Evolutionary conservation across 1,284 basidiomycete species (phyloP), one percentile per base, ranked within the genome.

Genomic region (Malassezia psittaci): DNA sequence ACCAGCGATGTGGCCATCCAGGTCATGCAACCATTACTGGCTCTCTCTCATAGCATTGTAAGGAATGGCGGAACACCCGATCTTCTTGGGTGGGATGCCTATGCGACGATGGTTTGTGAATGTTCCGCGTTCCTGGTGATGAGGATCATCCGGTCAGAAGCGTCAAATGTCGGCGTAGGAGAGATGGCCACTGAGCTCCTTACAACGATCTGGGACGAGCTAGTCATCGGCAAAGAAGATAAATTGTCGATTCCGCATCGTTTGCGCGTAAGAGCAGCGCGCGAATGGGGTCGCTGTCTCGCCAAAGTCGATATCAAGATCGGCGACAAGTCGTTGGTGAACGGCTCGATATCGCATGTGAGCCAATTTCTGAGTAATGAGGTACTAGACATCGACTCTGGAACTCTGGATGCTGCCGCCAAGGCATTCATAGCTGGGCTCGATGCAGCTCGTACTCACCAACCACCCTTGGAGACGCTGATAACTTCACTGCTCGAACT

Each of bases 21-120:
- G n/a, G 75, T 91, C 34, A 84, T 88, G 67, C 75, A 77, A 1
- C 81, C 85, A 0, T 83, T 91, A 65, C 89, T 87, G 85, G 81
- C 82, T 9, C 85, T 86, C 0, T 74, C 87, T 0, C 82, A 85
- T 47, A 82, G 81, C 12, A 81, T 82, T 16, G 82, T 83, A 0
- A 76, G 73, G 77, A 13, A 78, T 80, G 1, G 79, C 79, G 3
- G 51, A 48, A 33, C 42, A 41, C 35, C 48, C 35, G 41, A 48
- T 41, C 43, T 34, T 36, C 19, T 40, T 6, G 47, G 35, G 21
- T 54, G 40, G 58, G 66, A 12, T 12, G 83, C 86, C 0, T 88
- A 87, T 76, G 72, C 87, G 5, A 78, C 79, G 0, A 80, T 86
- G 0, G 69, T 87, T 8, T 75, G 85, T 12, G 88, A 91, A 74